phyloP scores from a whole-genome alignment of 2,329 filamentous ascomycete species.

The Talaromyces sp. region DNA sequence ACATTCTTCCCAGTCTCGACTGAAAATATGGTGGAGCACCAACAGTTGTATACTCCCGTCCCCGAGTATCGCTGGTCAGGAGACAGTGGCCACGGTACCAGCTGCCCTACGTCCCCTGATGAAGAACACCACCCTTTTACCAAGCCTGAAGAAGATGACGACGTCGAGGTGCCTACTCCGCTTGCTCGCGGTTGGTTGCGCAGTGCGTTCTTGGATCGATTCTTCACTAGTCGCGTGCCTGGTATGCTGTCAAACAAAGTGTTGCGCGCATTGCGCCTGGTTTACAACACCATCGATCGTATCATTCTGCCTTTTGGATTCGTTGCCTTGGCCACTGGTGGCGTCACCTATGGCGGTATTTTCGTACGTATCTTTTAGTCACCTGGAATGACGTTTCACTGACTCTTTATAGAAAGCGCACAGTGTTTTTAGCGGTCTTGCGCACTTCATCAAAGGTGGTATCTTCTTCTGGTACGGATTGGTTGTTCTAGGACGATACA shows the following conservation, averaged over 20 bases:
- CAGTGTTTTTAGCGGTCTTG: slow-evolving; percentile 76
- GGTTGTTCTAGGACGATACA: slow-evolving; percentile 82
- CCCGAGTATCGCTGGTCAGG: slow-evolving; percentile 59
- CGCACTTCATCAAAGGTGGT: slow-evolving; percentile 90
- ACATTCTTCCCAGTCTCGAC: slow-evolving; percentile 63
- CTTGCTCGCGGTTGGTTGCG: slow-evolving; percentile 42
- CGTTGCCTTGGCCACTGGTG: slow-evolving; percentile 66
- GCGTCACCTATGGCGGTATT: slow-evolving; percentile 74
- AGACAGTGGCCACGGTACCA: slow-evolving; percentile 72
- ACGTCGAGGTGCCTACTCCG: slow-evolving; percentile 35
- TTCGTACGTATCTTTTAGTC: slow-evolving; percentile 60
- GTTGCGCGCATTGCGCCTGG: slow-evolving; percentile 56
- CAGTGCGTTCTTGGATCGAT: slow-evolving; percentile 47
- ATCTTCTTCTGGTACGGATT: slow-evolving; percentile 94
- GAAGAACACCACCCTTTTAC: slow-evolving; percentile 49
- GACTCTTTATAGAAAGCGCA: slow-evolving; percentile 55
- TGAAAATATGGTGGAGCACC: slow-evolving; percentile 53
- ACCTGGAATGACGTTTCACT: slow-evolving; percentile 3
- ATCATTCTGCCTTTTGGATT: slow-evolving; percentile 76
- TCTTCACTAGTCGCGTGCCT: slow-evolving; percentile 54
- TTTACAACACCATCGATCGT: slow-evolving; percentile 70
- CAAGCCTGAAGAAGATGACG: slow-evolving; percentile 35
- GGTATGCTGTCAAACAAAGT: slow-evolving; percentile 55
- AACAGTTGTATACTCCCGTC: slow-evolving; percentile 41
- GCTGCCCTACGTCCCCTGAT: slow-evolving; percentile 62